A percentile compares a stretch with the other conserved stretches of the same genome.
Conservation (phyloP, 805 yeast genomes). For the Barnettozyma californica region DNA sequence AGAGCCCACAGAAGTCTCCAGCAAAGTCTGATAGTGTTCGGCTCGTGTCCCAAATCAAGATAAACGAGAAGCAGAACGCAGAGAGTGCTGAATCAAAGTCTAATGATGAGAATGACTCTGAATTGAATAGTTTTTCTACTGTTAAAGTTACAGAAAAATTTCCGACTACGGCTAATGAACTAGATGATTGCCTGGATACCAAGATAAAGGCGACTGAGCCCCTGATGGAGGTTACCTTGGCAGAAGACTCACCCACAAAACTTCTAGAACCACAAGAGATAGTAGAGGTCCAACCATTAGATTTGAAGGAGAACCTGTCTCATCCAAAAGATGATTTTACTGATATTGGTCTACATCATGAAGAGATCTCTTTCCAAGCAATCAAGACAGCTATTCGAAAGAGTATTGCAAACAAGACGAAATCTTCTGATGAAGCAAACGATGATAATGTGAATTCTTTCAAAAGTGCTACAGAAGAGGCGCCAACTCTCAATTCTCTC, state of each 20-base stretch:
- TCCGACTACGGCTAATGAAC: background rate
- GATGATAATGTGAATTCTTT: conserved; percentile 16
- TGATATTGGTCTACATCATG: conserved; percentile 22
- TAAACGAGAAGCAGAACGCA: background rate
- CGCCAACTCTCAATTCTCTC: conserved; percentile 12
- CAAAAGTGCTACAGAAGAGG: conserved; percentile 21
- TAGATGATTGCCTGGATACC: background rate
- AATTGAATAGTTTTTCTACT: background rate
- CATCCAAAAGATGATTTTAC: background rate
- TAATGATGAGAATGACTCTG: background rate
- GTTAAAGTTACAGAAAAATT: background rate
- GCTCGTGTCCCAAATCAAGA: background rate
- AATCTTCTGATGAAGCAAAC: conserved; percentile 8
- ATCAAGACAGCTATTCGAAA: conserved; percentile 43
- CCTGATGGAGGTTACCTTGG: background rate
- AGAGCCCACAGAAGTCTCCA: conserved; percentile 3
- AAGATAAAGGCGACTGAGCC: background rate
- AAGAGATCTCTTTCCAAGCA: conserved; percentile 40
- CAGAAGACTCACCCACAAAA: background rate
- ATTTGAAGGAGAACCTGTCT: background rate
- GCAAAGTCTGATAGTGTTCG: background rate
- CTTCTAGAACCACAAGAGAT: background rate
- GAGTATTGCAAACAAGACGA: conserved; percentile 34
- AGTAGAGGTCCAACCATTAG: background rate
- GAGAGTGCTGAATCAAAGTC: background rate